Evolutionary conservation across 2,329 filamentous ascomycete genomes (phyloP).

Genomic region (Didymosphaeria variabile): DNA sequence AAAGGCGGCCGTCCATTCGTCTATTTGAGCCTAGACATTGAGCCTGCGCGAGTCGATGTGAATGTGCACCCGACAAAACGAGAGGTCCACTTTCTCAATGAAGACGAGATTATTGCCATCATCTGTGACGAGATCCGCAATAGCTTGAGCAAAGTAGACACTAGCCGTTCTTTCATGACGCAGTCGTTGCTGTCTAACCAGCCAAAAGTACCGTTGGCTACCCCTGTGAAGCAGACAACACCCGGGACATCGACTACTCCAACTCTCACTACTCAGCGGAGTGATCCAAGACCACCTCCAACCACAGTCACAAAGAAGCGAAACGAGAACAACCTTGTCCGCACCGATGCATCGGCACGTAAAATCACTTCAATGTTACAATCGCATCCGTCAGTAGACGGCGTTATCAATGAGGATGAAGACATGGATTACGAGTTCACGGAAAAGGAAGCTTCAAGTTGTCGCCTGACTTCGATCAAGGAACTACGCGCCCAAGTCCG

Average conservation of each 20-base stretch:
- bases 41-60: conserved; percentile 91
- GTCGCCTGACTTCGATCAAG: conserved; percentile 84
- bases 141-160: conserved; percentile 86
- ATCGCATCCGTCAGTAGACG: conserved; percentile 55
- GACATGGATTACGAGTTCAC: conserved; percentile 75
- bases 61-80: conserved; percentile 97
- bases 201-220: conserved; percentile 50
- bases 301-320: conserved; percentile 53
- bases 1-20: conserved; percentile 95
- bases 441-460: conserved; percentile 73
- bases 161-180: conserved; percentile 91
- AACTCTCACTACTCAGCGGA: conserved; percentile 35
- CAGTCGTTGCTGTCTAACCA: conserved; percentile 75
- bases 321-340: conserved; percentile 87
- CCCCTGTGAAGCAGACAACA: conserved; percentile 49
- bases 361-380: conserved; percentile 98
- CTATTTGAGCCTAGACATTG: conserved; percentile 91
- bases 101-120: conserved; percentile 91
- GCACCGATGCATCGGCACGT: conserved; percentile 85
- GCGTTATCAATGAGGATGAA: conserved; percentile 50
- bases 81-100: conserved; percentile 96
- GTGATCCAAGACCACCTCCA: conserved; percentile 40
- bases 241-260: conserved; percentile 29
- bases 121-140: conserved; percentile 83
- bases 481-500: conserved; percentile 83